Evolutionary conservation across 768 basidiomycete species (phyloP).

Genomic region (Kockovaella imperatae): DNA sequence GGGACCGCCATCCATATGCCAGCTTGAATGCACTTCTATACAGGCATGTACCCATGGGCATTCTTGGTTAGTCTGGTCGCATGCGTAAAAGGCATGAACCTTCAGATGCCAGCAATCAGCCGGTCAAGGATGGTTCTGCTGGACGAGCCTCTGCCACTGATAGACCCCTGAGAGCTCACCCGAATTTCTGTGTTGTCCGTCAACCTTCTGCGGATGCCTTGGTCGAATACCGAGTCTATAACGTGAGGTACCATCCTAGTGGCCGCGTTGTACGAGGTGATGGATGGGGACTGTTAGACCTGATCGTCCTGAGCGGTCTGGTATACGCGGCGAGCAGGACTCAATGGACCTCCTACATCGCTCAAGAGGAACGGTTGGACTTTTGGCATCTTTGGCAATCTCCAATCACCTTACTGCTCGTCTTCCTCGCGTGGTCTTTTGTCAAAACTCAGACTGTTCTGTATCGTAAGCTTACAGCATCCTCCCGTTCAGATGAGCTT

Average conservation of each 20-base stretch:
- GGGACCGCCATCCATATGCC: too few species aligned
- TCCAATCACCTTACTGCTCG: not conserved
- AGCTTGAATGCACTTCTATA: too few species aligned
- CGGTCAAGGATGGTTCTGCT: too few species aligned
- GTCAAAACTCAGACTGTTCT: conserved; percentile 11
- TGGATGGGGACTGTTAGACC: conserved; percentile 14
- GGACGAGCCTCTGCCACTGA: too few species aligned
- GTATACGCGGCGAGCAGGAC: not conserved
- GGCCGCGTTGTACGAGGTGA: conserved; percentile 20
- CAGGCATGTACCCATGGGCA: too few species aligned
- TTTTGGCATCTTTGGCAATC: not conserved
- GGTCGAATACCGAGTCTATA: conserved; percentile 28
- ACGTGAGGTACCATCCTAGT: conserved; percentile 5
- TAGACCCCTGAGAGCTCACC: too few species aligned
- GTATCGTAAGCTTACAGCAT: conserved; percentile 11
- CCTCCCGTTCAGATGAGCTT: not conserved
- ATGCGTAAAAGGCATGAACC: too few species aligned
- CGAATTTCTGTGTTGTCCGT: too few species aligned
- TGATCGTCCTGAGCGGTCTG: not conserved
- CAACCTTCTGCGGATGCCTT: too few species aligned
- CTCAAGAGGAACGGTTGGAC: not conserved
- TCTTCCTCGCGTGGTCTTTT: conserved; percentile 1
- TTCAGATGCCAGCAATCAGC: too few species aligned
- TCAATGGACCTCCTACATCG: not conserved
- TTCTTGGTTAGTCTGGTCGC: too few species aligned